Conservation (phyloP, 2,329 filamentous ascomycete species). For the Calonectria ilicicola region DNA sequence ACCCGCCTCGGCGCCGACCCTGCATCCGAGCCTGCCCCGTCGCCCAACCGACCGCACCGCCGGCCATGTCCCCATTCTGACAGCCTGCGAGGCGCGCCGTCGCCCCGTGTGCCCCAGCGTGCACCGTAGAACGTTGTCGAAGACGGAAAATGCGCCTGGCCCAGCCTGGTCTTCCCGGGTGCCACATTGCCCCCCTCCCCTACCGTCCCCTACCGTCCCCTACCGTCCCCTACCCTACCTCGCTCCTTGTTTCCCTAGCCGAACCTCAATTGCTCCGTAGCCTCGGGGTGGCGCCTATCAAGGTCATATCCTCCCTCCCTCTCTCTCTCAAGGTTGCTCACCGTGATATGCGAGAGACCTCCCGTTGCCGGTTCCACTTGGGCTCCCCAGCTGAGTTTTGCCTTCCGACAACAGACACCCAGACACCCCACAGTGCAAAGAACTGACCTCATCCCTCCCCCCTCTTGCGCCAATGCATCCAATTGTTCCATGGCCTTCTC, state of each 20-base stretch:
- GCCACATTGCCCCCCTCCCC: slow-evolving; percentile 1
- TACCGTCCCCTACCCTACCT: not conserved
- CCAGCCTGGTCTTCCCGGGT: not conserved
- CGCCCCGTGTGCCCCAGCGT: slow-evolving; percentile 12
- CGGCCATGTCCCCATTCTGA: not conserved
- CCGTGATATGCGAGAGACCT: slow-evolving; percentile 11
- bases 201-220: not conserved
- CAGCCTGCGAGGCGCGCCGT: not conserved
- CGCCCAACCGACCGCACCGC: slow-evolving; percentile 14
- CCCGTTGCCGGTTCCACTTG: slow-evolving; percentile 37
- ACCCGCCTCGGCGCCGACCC: slow-evolving; percentile 34
- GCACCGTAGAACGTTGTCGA: not conserved
- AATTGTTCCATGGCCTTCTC: slow-evolving; percentile 36
- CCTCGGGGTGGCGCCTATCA: slow-evolving; percentile 30
- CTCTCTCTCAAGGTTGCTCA: slow-evolving; percentile 19
- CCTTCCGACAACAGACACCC: slow-evolving; percentile 33
- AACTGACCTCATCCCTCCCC: slow-evolving; percentile 41
- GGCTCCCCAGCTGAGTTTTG: slow-evolving; percentile 33
- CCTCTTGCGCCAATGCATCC: slow-evolving; percentile 35
- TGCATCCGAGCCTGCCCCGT: slow-evolving; percentile 34
- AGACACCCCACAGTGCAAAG: slow-evolving; percentile 32
- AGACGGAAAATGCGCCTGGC: not conserved
- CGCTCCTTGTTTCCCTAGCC: not conserved
- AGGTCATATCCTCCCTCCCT: slow-evolving; percentile 32
- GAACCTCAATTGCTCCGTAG: slow-evolving; percentile 13